These are phyloP conservation scores for Logfia minima DNA, from an alignment of 129 eudicot species.

Conservation along the genomic window DNA sequence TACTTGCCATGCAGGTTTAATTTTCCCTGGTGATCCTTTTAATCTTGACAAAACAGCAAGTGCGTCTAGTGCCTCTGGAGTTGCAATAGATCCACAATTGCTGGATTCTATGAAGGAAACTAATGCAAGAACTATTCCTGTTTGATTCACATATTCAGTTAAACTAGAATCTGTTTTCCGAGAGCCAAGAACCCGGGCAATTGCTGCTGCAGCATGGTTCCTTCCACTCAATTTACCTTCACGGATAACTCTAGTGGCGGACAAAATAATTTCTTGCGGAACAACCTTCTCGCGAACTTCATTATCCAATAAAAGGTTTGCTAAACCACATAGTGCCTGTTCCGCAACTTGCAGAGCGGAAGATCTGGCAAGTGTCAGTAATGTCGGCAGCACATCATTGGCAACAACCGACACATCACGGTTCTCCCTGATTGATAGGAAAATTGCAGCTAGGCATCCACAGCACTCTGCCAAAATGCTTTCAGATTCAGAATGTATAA, in stretches of 20 bases:
- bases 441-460: conserved; percentile 83
- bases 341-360: conserved; percentile 79
- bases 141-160: conserved; percentile 67
- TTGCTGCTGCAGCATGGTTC: conserved; percentile 92
- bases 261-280: conserved; percentile 74
- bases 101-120: conserved; percentile 76
- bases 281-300: conserved; percentile 67
- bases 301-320: conserved; percentile 75
- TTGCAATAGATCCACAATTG: conserved; percentile 48
- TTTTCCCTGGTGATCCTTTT: conserved; percentile 49
- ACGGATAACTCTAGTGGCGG: conserved; percentile 78
- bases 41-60: conserved; percentile 73
- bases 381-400: conserved; percentile 61
- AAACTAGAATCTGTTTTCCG: conserved; percentile 57
- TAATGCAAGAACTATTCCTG: conserved; percentile 85
- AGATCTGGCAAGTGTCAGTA: conserved; percentile 70
- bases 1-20: conserved; percentile 81
- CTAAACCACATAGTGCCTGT: conserved; percentile 82
- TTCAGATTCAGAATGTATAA: conserved; percentile 72
- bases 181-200: conserved; percentile 76
- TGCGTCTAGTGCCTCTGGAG: conserved; percentile 84
- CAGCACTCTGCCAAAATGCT: conserved; percentile 66
- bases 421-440: conserved; percentile 77
- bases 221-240: conserved; percentile 69
- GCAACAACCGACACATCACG: conserved; percentile 76